phyloP scores from a whole-genome alignment of 257 asterid genomes.

The Penstemon newberryi region DNA sequence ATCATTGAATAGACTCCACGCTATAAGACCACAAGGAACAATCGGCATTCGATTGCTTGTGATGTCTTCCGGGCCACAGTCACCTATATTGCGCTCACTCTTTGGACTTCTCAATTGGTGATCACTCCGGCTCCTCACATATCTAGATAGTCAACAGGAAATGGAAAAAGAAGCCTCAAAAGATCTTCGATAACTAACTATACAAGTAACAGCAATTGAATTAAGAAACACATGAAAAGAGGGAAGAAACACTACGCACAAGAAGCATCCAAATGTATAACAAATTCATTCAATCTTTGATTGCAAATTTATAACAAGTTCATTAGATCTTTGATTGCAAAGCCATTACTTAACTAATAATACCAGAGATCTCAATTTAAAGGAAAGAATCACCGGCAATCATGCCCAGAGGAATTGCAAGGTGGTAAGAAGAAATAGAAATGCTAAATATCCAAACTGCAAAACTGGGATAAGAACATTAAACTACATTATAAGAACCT shows the following conservation, averaged over 20 bases:
- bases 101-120: slow-evolving; percentile 62
- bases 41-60: slow-evolving; percentile 46
- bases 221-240: neutral
- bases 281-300: no score
- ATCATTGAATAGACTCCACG: slow-evolving; percentile 95
- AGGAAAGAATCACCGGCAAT: slow-evolving; percentile 5
- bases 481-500: slow-evolving; percentile 48
- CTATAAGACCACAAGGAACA: slow-evolving; percentile 98
- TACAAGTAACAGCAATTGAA: neutral
- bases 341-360: neutral
- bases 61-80: slow-evolving; percentile 80
- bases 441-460: neutral
- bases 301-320: neutral
- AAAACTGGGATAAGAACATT: slow-evolving; percentile 4
- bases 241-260: neutral
- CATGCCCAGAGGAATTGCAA: slow-evolving; percentile 5
- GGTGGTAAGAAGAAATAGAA: slow-evolving; percentile 3
- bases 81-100: slow-evolving; percentile 35
- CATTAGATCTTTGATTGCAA: slow-evolving; percentile 2
- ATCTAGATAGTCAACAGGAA: slow-evolving; percentile 41
- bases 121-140: slow-evolving; percentile 96
- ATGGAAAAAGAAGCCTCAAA: neutral
- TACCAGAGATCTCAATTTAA: slow-evolving; percentile 7
- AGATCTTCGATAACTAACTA: slow-evolving; percentile 4
- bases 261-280: no score